Conservation (phyloP, 306 rosid species). For the Cucurbita ficifolia region DNA sequence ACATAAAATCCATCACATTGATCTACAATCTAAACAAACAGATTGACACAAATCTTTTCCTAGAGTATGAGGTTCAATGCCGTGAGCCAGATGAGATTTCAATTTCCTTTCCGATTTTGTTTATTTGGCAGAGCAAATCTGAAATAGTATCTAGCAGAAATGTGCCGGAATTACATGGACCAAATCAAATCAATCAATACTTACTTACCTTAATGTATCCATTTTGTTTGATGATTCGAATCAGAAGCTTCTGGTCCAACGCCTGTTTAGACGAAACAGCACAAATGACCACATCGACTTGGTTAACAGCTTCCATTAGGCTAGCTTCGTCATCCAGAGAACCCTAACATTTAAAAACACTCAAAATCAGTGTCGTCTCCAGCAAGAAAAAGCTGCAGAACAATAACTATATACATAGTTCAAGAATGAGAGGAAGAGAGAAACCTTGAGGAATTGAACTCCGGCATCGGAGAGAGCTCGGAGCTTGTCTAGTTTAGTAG, state of each 20-base stretch:
- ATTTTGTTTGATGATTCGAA: slow-evolving; percentile 41
- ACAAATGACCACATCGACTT: slow-evolving; percentile 70
- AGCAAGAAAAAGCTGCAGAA: background rate
- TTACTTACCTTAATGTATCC: slow-evolving; percentile 51
- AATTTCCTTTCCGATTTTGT: too few relatives aligned
- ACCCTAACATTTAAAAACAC: slow-evolving; percentile 21
- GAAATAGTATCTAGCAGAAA: background rate
- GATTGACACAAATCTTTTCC: background rate
- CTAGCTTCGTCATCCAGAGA: slow-evolving; percentile 58
- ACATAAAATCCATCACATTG: background rate
- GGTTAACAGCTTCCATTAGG: slow-evolving; percentile 42
- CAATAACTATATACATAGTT: background rate
- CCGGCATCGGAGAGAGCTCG: slow-evolving; percentile 42
- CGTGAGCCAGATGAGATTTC: background rate
- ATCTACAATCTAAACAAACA: background rate
- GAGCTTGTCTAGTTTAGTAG: slow-evolving; percentile 32
- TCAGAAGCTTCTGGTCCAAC: slow-evolving; percentile 46
- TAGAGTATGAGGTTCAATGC: background rate
- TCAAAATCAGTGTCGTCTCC: background rate
- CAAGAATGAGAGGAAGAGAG: background rate
- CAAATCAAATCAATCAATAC: background rate
- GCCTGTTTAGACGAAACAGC: slow-evolving; percentile 44
- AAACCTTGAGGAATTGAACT: slow-evolving; percentile 40
- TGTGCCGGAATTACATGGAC: background rate
- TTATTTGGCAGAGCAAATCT: background rate